Conservation (phyloP, 2,329 filamentous ascomycete species). For the Fusarium sp. region DNA sequence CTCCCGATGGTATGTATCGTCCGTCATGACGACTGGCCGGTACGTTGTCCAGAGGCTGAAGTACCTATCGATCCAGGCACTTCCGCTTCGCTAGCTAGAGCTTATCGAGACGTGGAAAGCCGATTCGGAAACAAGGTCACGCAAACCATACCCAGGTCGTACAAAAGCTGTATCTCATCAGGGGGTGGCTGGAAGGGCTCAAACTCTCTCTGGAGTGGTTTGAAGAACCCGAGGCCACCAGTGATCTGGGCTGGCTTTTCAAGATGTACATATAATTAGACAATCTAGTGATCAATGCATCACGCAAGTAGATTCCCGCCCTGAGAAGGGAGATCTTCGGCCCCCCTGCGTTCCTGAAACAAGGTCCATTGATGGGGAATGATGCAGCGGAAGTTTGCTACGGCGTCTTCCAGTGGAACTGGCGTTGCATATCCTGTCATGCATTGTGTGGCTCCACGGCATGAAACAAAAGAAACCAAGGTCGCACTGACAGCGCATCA, state of each 20-base stretch:
- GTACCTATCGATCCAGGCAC: conserved; percentile 32
- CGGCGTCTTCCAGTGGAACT: conserved; percentile 33
- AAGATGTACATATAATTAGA: neutral
- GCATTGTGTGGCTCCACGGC: conserved; percentile 43
- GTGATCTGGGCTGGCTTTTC: conserved; percentile 10
- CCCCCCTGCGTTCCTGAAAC: conserved; percentile 29
- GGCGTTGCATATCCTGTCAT: conserved; percentile 34
- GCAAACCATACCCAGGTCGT: conserved; percentile 16
- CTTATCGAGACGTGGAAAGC: conserved; percentile 19
- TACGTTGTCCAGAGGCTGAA: conserved; percentile 24
- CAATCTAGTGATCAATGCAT: neutral
- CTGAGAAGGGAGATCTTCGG: conserved; percentile 1
- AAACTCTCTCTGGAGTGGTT: neutral
- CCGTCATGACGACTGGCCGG: conserved; percentile 13
- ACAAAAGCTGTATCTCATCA: conserved; percentile 26
- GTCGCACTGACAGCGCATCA: conserved; percentile 46
- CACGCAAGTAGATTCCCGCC: conserved; percentile 2
- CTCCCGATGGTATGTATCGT: conserved; percentile 6
- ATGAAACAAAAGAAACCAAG: conserved; percentile 29
- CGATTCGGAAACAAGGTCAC: conserved; percentile 22
- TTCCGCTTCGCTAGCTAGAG: conserved; percentile 26
- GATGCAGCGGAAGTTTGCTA: conserved; percentile 15
- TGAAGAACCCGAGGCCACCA: conserved; percentile 21
- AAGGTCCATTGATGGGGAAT: conserved; percentile 9
- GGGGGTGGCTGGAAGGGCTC: conserved; percentile 30